phyloP scores from a whole-genome alignment of 2,329 filamentous ascomycete species.

The Fusarium sublunatum region DNA sequence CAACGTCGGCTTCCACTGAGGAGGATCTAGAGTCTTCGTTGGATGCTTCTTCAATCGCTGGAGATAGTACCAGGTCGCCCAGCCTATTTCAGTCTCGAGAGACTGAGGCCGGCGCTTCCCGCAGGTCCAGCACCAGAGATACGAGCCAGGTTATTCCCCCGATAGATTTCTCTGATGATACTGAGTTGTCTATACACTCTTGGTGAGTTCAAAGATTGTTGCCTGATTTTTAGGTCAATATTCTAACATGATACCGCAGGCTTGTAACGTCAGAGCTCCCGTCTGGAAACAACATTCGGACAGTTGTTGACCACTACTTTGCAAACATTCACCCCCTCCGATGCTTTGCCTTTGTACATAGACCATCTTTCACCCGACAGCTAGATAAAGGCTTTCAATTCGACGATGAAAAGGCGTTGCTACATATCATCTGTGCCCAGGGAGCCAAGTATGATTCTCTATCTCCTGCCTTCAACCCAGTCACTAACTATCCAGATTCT shows the following conservation, averaged over 20 bases:
- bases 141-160: constrained; percentile 36
- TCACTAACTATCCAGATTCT: constrained; percentile 48
- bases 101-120: constrained; percentile 32
- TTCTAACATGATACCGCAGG: constrained; percentile 42
- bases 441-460: constrained; percentile 51
- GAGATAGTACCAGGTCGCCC: constrained; percentile 37
- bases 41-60: constrained; percentile 31
- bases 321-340: constrained; percentile 55
- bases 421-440: constrained; percentile 54
- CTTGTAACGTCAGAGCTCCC: constrained; percentile 51
- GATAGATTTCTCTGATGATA: constrained; percentile 44
- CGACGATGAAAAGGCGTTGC: constrained; percentile 52
- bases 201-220: constrained; percentile 26
- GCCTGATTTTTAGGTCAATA: not conserved
- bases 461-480: not conserved
- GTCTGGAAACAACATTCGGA: constrained; percentile 50
- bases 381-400: constrained; percentile 52
- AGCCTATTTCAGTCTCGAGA: constrained; percentile 45
- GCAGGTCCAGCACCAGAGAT: constrained; percentile 39
- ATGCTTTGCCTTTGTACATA: constrained; percentile 56
- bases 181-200: constrained; percentile 44
- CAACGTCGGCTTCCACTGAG: constrained; percentile 41
- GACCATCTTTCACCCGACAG: constrained; percentile 54
- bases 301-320: constrained; percentile 54
- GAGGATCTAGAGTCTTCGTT: constrained; percentile 38